Evolutionary conservation across 202 grass and related monocot genomes (phyloP).

Genomic region (Hordeum pubiflorum): DNA sequence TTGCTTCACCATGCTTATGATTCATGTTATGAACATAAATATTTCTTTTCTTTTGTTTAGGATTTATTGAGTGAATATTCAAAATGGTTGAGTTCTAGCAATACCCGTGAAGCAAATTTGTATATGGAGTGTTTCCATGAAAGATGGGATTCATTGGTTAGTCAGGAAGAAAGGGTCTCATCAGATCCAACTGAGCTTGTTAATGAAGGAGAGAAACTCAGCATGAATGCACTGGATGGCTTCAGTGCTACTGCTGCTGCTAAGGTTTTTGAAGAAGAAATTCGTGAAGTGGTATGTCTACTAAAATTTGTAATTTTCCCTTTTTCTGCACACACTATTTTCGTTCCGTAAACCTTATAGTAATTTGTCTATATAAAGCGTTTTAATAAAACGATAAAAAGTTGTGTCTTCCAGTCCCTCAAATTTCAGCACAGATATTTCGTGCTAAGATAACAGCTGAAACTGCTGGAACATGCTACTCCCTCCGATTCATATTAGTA

Average conservation of each 20-base stretch:
- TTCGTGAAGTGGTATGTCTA: conserved; percentile 74
- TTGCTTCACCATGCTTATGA: neutral
- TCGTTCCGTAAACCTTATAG: neutral
- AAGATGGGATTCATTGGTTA: conserved; percentile 46
- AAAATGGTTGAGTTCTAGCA: conserved; percentile 68
- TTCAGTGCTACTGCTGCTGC: conserved; percentile 71
- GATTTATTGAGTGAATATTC: conserved; percentile 67
- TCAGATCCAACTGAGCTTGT: conserved; percentile 41
- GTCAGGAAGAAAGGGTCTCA: conserved; percentile 33
- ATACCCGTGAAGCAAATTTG: conserved; percentile 59
- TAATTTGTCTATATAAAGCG: conserved; percentile 14
- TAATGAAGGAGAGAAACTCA: conserved; percentile 43
- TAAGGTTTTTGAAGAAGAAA: conserved; percentile 84
- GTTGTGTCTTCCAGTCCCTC: neutral
- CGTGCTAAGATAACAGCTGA: too few species aligned
- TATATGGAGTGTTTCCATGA: conserved; percentile 59
- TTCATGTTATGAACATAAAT: conserved; percentile 19
- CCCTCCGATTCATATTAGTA: too few species aligned
- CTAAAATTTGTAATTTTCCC: neutral
- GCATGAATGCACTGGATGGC: conserved; percentile 45
- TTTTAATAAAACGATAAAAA: neutral
- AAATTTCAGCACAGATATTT: conserved; percentile 7
- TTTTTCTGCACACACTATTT: neutral
- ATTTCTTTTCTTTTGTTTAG: conserved; percentile 31
- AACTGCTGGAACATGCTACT: conserved; percentile 1